These are phyloP conservation scores for Xerocomus potaroensis DNA, from an alignment of 768 basidiomycete genomes.

Conservation along the genomic window DNA sequence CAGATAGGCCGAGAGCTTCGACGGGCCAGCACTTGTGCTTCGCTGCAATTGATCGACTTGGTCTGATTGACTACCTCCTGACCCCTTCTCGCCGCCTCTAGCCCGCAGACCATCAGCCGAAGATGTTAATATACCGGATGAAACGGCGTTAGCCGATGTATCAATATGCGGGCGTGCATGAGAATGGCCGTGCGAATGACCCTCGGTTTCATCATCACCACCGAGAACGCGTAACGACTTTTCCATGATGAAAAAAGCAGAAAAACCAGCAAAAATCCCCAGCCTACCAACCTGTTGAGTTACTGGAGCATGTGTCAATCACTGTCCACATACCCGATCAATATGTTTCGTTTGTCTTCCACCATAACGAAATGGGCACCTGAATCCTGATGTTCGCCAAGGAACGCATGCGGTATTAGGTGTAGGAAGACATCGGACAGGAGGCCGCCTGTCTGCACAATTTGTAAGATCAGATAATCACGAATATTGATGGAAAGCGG, in stretches of 20 bases:
- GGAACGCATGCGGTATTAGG: constrained; percentile 86
- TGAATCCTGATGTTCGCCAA: constrained; percentile 76
- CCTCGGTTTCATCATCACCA: constrained; percentile 46
- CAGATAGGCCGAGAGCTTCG: constrained; percentile 86
- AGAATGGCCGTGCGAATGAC: constrained; percentile 52
- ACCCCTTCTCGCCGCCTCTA: constrained; percentile 34
- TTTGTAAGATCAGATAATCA: constrained; percentile 16
- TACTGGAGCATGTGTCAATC: neutral
- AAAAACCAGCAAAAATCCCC: constrained; percentile 82
- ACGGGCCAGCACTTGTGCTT: constrained; percentile 47
- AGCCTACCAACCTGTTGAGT: constrained; percentile 41
- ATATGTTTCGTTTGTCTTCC: constrained; percentile 86
- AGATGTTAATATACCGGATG: constrained; percentile 46
- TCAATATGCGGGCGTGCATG: constrained; percentile 51
- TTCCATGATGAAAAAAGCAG: constrained; percentile 90
- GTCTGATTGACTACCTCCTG: constrained; percentile 19
- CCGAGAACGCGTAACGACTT: constrained; percentile 82
- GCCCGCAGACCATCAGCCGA: constrained; percentile 47
- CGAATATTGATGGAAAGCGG: constrained; percentile 4
- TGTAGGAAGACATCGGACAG: constrained; percentile 92
- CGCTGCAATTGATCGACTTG: constrained; percentile 20
- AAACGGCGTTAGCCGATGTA: constrained; percentile 28
- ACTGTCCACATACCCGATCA: constrained; percentile 63
- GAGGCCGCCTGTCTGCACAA: constrained; percentile 73
- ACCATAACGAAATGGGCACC: constrained; percentile 79